Base-by-base conservation (phyloP, 1,284 basidiomycete species). In the Pterula multifida region DNA sequence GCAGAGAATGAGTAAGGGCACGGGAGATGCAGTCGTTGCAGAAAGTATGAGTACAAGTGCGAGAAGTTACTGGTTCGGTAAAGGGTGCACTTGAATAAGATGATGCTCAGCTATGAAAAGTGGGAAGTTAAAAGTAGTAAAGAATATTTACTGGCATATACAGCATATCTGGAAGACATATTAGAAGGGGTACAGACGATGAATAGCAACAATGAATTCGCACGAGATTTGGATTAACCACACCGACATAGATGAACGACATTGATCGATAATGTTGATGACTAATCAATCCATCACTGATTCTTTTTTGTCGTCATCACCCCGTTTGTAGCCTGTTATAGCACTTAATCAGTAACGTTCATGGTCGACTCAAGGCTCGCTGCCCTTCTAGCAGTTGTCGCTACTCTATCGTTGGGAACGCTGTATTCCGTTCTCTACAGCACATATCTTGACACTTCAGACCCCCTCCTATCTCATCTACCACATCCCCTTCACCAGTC, bases 1-100 rank as follows among this genome's bases (percentile, higher is more conserved):
- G 77, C 1, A 70, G 67, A 3, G 78, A 74, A 51, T 81, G 73
- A 39, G 65, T 61, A 9, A 92, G 70, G 0, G 89, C 85, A 44
- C 71, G 70, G 13, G 68, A 58, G 55, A 92, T 87, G 60, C 90
- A 92, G 32, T 79, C 79, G 21, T 69, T 68, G 62, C 90, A 93
- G 63, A 92, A 92, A 0, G 87, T 92, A 61, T 93, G 90, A 52
- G 76, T 73, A 60, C 90, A 92, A 11, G 80, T 79, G 22, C 68
- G 75, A 1, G 86, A 82, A 0, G 80, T 81, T 2, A 75, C 75
- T 9, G 90, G 90, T 26, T 89, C 75, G 17, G 79, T 66, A 58
- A 91, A 88, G 2, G 89, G 87, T 45, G 39, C 21, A 42, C 39
- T 42, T 17, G 39, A 19, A 22, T 42, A 11, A 15, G 28, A 32